These are phyloP conservation scores for Colletotrichum agaves DNA, from an alignment of 2,329 filamentous ascomycete genomes.

Conservation along the genomic window DNA sequence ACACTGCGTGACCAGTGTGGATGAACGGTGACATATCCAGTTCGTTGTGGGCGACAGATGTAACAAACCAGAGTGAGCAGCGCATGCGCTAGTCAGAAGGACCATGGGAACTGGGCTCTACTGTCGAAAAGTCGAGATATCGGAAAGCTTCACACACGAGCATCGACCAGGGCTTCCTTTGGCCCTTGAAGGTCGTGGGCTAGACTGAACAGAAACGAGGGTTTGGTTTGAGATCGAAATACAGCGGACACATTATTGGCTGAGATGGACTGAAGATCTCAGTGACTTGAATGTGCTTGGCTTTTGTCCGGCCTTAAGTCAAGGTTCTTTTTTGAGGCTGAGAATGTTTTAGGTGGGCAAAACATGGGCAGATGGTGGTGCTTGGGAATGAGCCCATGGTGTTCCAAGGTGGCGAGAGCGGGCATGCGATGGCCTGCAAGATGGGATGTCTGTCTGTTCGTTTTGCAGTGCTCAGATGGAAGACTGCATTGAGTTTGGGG, in stretches of 20 bases:
- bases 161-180: not conserved
- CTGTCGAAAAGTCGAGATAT: conserved; percentile 12
- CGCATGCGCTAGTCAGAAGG: not conserved
- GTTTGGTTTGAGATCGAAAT: conserved; percentile 12
- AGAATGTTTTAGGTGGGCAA: conserved; percentile 31
- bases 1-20: conserved; percentile 8
- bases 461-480: conserved; percentile 12
- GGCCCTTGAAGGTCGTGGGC: not conserved
- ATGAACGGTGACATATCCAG: conserved; percentile 2
- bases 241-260: not conserved
- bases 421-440: conserved; percentile 29
- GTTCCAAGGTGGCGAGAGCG: conserved; percentile 26
- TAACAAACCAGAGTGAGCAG: not conserved
- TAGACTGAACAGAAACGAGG: not conserved
- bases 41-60: not conserved
- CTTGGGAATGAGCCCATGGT: conserved; percentile 29
- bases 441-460: conserved; percentile 29
- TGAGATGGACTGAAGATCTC: conserved; percentile 2
- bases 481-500: conserved; percentile 21
- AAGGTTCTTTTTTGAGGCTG: conserved; percentile 31
- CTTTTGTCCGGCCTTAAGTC: conserved; percentile 18
- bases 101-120: not conserved
- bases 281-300: conserved; percentile 15
- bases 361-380: conserved; percentile 34
- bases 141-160: not conserved